phyloP scores from a whole-genome alignment of 352 stramenopile genomes.

The Globisporangium nagaii region DNA sequence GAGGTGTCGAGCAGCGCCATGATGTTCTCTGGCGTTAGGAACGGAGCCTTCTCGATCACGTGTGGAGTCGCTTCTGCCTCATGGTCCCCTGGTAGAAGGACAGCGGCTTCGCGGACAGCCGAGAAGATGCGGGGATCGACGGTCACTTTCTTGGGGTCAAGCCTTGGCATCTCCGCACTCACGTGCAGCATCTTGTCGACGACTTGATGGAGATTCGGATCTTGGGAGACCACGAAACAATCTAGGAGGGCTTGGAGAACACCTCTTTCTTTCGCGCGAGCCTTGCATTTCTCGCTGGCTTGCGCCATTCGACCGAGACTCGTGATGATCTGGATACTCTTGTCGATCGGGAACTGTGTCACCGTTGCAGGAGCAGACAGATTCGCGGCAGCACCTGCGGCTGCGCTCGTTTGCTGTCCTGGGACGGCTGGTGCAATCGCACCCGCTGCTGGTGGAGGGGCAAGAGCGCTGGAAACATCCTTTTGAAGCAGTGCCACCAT shows the following conservation, averaged over 20 bases:
- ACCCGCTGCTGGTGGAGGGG: neutral
- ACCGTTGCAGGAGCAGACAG: slow-evolving; percentile 5
- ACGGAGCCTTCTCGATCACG: slow-evolving; percentile 15
- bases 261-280: slow-evolving; percentile 23
- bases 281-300: slow-evolving; percentile 30
- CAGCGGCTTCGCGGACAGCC: neutral
- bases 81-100: neutral
- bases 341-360: slow-evolving; percentile 25
- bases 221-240: slow-evolving; percentile 27
- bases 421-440: slow-evolving; percentile 15
- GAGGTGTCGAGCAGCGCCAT: slow-evolving; percentile 29
- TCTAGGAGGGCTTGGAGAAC: slow-evolving; percentile 35
- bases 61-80: neutral
- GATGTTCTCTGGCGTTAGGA: slow-evolving; percentile 30
- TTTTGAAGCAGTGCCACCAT: slow-evolving; percentile 33
- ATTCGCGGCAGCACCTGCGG: slow-evolving; percentile 7
- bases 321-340: slow-evolving; percentile 28
- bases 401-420: slow-evolving; percentile 19
- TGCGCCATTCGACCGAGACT: slow-evolving; percentile 50
- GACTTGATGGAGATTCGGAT: slow-evolving; percentile 37
- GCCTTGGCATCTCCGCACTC: slow-evolving; percentile 8
- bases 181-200: slow-evolving; percentile 60
- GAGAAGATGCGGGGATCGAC: slow-evolving; percentile 22
- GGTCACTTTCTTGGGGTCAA: neutral
- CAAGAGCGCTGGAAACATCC: slow-evolving; percentile 27